phyloP scores from a whole-genome alignment of 495 filamentous ascomycete species.

The Annulohypoxylon stygium region DNA sequence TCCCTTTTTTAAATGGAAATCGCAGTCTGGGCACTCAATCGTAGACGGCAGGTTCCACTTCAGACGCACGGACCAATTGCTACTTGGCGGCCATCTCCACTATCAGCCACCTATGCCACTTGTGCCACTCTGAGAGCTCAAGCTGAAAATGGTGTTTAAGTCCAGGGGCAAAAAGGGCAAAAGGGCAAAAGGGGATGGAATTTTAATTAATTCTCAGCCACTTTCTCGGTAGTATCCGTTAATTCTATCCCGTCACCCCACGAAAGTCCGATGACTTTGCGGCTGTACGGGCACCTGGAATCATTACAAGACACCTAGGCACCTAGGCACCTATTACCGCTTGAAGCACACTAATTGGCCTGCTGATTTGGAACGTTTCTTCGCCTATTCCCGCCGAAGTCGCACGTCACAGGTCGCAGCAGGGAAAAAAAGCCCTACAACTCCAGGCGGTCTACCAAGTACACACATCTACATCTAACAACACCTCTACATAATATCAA shows the following conservation, averaged over 20 bases:
- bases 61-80: not conserved
- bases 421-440: constrained; percentile 1
- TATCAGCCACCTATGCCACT: constrained; percentile 10
- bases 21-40: not conserved
- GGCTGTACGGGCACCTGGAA: constrained; percentile 11
- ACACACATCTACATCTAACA: constrained; percentile 16
- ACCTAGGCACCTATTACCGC: not conserved
- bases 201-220: constrained; percentile 17
- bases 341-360: not conserved
- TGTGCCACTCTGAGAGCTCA: not conserved
- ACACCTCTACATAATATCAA: constrained; percentile 20
- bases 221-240: constrained; percentile 24
- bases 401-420: constrained; percentile 37
- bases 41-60: not conserved
- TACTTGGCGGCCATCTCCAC: not conserved
- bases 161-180: too few relatives aligned
- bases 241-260: constrained; percentile 32
- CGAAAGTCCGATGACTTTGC: constrained; percentile 30
- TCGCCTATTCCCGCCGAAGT: constrained; percentile 36
- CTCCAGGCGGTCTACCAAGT: constrained; percentile 30
- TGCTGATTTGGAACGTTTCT: not conserved
- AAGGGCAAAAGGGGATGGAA: not conserved
- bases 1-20: constrained; percentile 2
- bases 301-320: constrained; percentile 1
- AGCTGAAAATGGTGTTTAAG: not conserved